Base-by-base conservation (phyloP, 2,329 filamentous ascomycete genomes). In the Cladosporium austrohemisphaericum region DNA sequence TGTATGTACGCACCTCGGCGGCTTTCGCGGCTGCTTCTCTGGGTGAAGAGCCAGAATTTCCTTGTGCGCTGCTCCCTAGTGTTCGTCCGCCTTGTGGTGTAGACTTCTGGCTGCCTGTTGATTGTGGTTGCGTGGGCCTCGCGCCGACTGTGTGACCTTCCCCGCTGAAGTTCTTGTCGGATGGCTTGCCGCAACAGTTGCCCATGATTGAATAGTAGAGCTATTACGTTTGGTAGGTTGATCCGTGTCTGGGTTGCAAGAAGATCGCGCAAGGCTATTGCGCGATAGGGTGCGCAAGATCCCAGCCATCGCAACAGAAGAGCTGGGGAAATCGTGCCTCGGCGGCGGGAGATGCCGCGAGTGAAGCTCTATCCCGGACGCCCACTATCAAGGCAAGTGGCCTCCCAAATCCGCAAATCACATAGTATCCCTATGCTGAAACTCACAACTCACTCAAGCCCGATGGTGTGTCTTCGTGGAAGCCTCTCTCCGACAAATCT, bases 171-270 rank as follows among this genome's bases (percentile, higher is more conserved):
- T 80, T 75, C 59, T 86, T 82, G 25, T 80, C 72, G 31, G 32
- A 38, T 13, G 49, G 77, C 54, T 88, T 90, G 65, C 88, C 87
- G 74, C 88, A 95, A 70, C 89, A 78, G 67, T 89, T 92, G 52
- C 91, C 91, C 91, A 96, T 95, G 56, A 23, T 41, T 26, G 25
- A 26, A 26, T 6, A 26, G 25, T 26, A 26, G 6, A 26, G 25
- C 29, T 11, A 32, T 10, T n/a, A n/a, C n/a, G n/a, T n/a, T n/a
- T n/a, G 33, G 33, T n/a, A 16, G 10, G 33, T 14, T 20, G 13
- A 16, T 37, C 11, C 11, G 16, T 37, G 33, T n/a, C n/a, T n/a
- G n/a, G n/a, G 25, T 26, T 26, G 25, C 25, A 26, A 11, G 25
- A n/a, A 19, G 19, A 8, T 5, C 10, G 19, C 20, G 22, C 26